Evolutionary conservation across 163 green algal genomes (phyloP), one percentile per base, ranked within the genome.

Genomic region (Trebouxiophyceae sp.): DNA sequence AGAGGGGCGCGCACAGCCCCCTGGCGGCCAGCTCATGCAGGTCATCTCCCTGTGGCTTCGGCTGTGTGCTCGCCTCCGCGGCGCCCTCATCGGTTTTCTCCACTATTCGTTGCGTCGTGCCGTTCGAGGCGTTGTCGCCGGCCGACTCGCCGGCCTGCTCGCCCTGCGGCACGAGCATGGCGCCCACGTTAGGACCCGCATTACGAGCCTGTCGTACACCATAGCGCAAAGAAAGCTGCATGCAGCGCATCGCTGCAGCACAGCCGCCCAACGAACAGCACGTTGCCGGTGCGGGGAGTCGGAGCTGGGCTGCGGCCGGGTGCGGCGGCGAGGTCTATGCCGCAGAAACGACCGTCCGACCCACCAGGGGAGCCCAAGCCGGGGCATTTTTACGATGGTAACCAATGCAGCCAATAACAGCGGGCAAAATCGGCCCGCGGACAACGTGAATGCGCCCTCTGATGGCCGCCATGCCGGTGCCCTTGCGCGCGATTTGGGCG

Each of bases 1-100:
- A 57, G 19, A 57, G 60, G 24, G 44, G 60, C 26, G 60, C 39
- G 44, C 60, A 66, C 5, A 58, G 16, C 7, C 60, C 60, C 60
- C 57, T 66, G 27, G 26, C 45, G 22, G 44, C 27, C 44, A 66
- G 44, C 1, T 58, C 44, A 3, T 27, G 39, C 5, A 66, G 27
- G 44, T 66, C 60, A 22, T 66, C 60, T 33, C 26, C 58, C 23
- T 27, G 26, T 4, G 58, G 16, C 23, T 27, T 33, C 33, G 24
- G 33, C 58, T 54, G 33, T 24, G 8, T 55, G 33, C 26, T 54
- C n/a, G 58, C 58, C 33, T 65, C 58, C 58, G 32, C 58, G 16
- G 33, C 58, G 4, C 3, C 30, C 19, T 45, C 16, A 28, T 32
- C 54, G 27, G 33, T 28, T 50, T 8, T n/a, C 50, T 58, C 23